Evolutionary conservation across 306 rosid genomes (phyloP).

Genomic region (Astragalus membranaceus): DNA sequence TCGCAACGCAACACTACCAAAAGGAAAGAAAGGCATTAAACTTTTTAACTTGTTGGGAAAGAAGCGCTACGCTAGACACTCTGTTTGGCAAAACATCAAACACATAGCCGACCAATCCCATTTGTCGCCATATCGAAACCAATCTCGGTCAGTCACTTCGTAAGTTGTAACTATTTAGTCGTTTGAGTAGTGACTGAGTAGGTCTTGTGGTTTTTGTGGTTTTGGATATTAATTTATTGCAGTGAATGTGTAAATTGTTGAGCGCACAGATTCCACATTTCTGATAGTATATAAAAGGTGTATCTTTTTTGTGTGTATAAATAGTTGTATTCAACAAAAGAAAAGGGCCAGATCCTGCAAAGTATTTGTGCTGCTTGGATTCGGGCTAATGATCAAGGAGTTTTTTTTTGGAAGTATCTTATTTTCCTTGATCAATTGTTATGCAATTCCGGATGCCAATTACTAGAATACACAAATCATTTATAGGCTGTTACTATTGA

Average conservation of each 20-base stretch:
- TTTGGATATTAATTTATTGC: too few relatives aligned
- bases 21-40: not conserved
- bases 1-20: not conserved
- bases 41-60: not conserved
- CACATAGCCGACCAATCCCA: not conserved
- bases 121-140: not conserved
- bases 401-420: slow-evolving; percentile 17
- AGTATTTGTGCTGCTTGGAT: not conserved
- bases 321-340: not conserved
- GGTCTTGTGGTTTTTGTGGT: not conserved
- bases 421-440: not conserved
- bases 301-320: not conserved
- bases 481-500: not conserved
- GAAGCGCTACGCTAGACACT: not conserved
- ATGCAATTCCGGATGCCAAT: not conserved
- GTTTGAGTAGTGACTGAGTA: not conserved
- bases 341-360: not conserved
- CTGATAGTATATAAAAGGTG: not conserved
- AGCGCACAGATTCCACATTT: not conserved
- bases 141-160: slow-evolving; percentile 1
- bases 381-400: not conserved
- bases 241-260: not conserved
- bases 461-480: not conserved
- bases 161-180: not conserved
- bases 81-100: slow-evolving; percentile 22